These are phyloP conservation scores for Colletotrichum lupini DNA, from an alignment of 2,329 filamentous ascomycete genomes.

Conservation along the genomic window DNA sequence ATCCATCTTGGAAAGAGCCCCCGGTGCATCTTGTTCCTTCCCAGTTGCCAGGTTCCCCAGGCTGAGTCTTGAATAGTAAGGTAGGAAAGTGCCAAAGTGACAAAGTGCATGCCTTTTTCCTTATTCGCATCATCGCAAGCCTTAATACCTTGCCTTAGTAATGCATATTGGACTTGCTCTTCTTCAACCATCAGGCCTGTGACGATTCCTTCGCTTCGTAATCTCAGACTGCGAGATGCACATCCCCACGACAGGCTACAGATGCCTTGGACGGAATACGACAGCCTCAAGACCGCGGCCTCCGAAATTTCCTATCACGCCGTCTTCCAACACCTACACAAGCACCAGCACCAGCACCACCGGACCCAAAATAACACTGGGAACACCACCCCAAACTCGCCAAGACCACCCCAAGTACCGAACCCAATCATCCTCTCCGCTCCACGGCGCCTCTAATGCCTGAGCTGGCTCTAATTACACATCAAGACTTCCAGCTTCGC, in stretches of 20 bases:
- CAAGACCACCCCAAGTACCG: slow-evolving; percentile 30
- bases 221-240: background rate
- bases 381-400: slow-evolving; percentile 23
- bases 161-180: background rate
- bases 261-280: background rate
- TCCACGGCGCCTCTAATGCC: slow-evolving; percentile 1
- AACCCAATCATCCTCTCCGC: slow-evolving; percentile 24
- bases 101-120: background rate
- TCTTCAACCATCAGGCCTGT: background rate
- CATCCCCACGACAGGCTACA: background rate
- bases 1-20: background rate
- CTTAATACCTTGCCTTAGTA: background rate
- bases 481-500: background rate
- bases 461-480: slow-evolving; percentile 17
- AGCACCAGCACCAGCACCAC: background rate
- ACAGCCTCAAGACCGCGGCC: background rate
- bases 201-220: background rate
- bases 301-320: background rate
- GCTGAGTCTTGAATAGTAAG: background rate
- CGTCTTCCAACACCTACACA: background rate
- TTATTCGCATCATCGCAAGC: background rate
- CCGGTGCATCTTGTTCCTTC: background rate
- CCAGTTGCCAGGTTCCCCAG: background rate
- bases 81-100: background rate
- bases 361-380: slow-evolving; percentile 16